A percentile compares a stretch with the other conserved stretches of the same genome.
These are phyloP conservation scores for Oryza glumipatula DNA, from an alignment of 176 grass and related monocot species.

Conservation along the genomic window DNA sequence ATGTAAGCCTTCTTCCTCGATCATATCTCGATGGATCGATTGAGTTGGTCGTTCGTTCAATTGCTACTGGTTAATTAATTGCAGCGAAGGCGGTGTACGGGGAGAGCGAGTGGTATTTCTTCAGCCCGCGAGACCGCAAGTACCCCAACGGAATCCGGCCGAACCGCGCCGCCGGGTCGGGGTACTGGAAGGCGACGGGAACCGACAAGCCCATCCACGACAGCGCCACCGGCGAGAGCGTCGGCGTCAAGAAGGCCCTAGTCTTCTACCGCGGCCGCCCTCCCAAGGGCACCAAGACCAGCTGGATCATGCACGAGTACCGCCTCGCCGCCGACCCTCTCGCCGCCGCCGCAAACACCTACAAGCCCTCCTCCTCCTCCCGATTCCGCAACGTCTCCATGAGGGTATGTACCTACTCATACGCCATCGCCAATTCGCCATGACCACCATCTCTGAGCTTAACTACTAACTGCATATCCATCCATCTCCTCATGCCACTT, in stretches of 20 bases:
- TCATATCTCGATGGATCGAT: neutral
- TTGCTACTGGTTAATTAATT: too few species aligned
- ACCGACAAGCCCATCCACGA: conserved; percentile 88
- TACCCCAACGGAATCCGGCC: conserved; percentile 91
- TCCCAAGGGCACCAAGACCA: conserved; percentile 81
- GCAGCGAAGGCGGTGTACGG: conserved; percentile 70
- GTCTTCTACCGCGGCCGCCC: conserved; percentile 89
- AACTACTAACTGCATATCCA: neutral
- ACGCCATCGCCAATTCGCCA: neutral
- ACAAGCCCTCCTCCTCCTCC: conserved; percentile 39
- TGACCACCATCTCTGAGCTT: neutral
- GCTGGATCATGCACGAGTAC: conserved; percentile 99
- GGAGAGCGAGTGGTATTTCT: conserved; percentile 95
- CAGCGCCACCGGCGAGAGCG: conserved; percentile 41
- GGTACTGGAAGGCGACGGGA: conserved; percentile 99
- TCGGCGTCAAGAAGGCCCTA: conserved; percentile 95
- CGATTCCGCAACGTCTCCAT: conserved; percentile 81
- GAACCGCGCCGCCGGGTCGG: conserved; percentile 80
- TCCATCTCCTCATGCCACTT: neutral
- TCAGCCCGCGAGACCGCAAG: conserved; percentile 91
- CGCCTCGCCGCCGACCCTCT: conserved; percentile 54
- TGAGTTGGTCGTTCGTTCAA: too few species aligned
- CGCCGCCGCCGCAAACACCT: conserved; percentile 8
- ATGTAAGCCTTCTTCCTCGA: conserved; percentile 31
- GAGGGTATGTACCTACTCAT: conserved; percentile 56